Percentiles rank a stretch among this genome's conserved stretches.
phyloP scores from a whole-genome alignment of 148 eudicot species.

The Persicaria tinctoria region DNA sequence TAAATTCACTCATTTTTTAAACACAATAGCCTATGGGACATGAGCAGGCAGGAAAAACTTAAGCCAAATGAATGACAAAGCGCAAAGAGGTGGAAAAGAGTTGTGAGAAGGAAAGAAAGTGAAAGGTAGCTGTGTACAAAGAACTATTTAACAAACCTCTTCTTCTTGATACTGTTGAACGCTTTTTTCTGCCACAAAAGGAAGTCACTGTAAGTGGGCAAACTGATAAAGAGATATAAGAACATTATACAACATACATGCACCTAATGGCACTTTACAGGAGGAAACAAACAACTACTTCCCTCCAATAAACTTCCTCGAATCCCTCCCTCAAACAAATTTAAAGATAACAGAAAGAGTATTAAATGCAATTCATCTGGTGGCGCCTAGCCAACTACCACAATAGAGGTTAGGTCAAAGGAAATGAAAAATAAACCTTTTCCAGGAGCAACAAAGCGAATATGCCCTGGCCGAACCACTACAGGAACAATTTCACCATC shows the following conservation, averaged over 20 bases:
- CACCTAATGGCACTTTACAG: not conserved
- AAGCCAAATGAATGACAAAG: not conserved
- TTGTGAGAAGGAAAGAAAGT: not conserved
- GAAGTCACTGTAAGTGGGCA: slow-evolving; percentile 5
- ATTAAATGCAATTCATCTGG: not conserved
- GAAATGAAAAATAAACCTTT: slow-evolving; percentile 34
- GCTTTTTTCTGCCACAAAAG: slow-evolving; percentile 38
- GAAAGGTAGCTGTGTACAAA: not conserved
- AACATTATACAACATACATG: not conserved
- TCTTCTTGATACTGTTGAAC: slow-evolving; percentile 30
- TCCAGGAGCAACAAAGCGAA: slow-evolving; percentile 65
- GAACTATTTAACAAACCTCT: slow-evolving; percentile 30
- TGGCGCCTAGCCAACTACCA: not conserved
- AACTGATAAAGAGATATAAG: not conserved
- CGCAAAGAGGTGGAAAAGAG: not conserved
- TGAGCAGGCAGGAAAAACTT: not conserved
- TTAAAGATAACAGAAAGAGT: not conserved
- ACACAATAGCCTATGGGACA: not conserved
- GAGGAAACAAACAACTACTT: not conserved
- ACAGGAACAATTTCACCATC: slow-evolving; percentile 65
- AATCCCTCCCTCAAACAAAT: not conserved
- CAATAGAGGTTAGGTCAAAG: not conserved
- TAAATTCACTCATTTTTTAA: not conserved
- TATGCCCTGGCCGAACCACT: slow-evolving; percentile 77
- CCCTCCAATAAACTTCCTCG: not conserved